phyloP scores from a whole-genome alignment of 1,284 basidiomycete species.

The Malassezia caprae region DNA sequence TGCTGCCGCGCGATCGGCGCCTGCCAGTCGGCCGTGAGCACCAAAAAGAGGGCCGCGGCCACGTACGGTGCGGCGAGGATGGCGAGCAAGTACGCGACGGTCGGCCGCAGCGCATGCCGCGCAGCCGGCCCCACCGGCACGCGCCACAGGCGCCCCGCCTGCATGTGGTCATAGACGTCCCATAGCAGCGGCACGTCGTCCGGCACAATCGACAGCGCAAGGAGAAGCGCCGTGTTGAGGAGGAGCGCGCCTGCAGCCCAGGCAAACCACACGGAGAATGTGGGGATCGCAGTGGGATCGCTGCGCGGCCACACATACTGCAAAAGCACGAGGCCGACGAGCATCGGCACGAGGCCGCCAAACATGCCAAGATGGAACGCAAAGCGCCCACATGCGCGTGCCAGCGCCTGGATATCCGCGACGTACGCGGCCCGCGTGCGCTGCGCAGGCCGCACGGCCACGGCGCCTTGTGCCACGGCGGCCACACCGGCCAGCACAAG shows the following conservation, averaged over 20 bases:
- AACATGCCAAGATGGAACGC: slow-evolving; percentile 16
- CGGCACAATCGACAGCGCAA: background rate
- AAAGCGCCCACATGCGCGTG: background rate
- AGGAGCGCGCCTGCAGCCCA: slow-evolving; percentile 28
- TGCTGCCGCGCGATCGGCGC: background rate
- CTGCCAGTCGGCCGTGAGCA: background rate
- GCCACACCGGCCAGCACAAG: slow-evolving; percentile 44
- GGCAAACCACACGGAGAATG: slow-evolving; percentile 16
- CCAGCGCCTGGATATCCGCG: background rate
- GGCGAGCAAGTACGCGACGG: background rate
- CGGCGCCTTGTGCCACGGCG: background rate
- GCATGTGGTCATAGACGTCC: slow-evolving; percentile 11
- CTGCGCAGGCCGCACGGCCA: background rate
- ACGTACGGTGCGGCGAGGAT: background rate
- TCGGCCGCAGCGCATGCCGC: background rate
- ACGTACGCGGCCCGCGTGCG: background rate
- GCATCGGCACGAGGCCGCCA: slow-evolving; percentile 18
- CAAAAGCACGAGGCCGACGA: slow-evolving; percentile 22
- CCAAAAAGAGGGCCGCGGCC: background rate
- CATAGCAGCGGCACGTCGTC: slow-evolving; percentile 7
- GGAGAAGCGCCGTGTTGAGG: slow-evolving; percentile 15
- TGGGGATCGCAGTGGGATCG: background rate
- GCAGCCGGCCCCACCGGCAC: background rate
- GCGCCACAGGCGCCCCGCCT: slow-evolving; percentile 6
- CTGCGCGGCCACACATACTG: slow-evolving; percentile 20